These are phyloP conservation scores for Artemisia annua DNA, from an alignment of 129 eudicot genomes.

Conservation along the genomic window DNA sequence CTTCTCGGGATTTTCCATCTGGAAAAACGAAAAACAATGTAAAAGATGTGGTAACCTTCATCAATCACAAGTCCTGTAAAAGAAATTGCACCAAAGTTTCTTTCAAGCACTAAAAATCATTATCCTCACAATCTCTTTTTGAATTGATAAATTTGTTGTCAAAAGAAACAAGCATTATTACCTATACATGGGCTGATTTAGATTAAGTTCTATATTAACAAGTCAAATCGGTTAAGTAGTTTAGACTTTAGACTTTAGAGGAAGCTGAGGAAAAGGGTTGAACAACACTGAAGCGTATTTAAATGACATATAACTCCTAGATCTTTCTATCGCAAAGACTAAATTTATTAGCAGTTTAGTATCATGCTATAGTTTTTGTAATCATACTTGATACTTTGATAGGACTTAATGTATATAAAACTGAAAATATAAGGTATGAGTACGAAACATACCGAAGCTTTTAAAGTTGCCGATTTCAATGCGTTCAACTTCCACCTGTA, in stretches of 20 bases:
- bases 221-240: background rate
- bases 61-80: background rate
- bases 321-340: too few species aligned
- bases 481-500: conserved; percentile 87
- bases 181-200: too few species aligned
- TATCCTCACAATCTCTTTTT: background rate
- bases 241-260: too few species aligned
- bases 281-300: too few species aligned
- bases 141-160: background rate
- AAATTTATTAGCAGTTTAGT: too few species aligned
- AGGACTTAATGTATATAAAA: background rate
- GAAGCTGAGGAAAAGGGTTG: too few species aligned
- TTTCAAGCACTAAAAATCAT: background rate
- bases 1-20: conserved; percentile 62
- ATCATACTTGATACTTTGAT: too few species aligned
- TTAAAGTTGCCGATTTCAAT: conserved; percentile 76
- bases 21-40: conserved; percentile 9
- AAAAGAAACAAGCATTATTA: too few species aligned
- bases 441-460: conserved; percentile 51
- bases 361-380: too few species aligned
- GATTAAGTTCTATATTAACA: background rate
- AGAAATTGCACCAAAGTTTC: background rate
- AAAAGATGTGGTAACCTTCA: background rate
- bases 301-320: too few species aligned
- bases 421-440: background rate